Evolutionary conservation across 2,329 filamentous ascomycete species (phyloP).

Genomic region (Clarireedia paspali): DNA sequence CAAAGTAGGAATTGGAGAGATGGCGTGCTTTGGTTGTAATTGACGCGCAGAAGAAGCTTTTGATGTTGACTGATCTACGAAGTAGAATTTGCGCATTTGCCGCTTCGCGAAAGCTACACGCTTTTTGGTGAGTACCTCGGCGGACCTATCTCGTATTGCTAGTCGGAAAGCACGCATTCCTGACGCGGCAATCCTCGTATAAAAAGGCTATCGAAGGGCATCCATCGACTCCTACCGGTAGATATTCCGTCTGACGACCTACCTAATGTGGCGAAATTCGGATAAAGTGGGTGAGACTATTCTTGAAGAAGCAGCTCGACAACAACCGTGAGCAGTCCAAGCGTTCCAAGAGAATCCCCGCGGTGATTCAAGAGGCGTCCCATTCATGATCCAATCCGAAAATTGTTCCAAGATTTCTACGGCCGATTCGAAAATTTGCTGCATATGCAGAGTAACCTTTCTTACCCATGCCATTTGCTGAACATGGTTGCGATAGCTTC

Average conservation of each 20-base stretch:
- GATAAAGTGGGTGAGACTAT: neutral
- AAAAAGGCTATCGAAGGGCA: too few species aligned
- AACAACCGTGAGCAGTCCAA: neutral
- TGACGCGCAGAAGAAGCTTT: neutral
- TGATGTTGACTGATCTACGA: neutral
- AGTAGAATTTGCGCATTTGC: neutral
- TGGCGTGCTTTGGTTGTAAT: neutral
- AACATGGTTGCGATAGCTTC: neutral
- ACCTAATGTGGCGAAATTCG: neutral
- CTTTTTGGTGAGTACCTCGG: too few species aligned
- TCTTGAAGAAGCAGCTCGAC: conserved; percentile 2
- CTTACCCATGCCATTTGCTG: too few species aligned
- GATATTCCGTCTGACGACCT: neutral
- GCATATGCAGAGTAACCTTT: neutral
- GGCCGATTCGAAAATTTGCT: neutral
- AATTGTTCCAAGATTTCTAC: neutral
- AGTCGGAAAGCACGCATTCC: too few species aligned
- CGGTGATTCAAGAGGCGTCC: neutral
- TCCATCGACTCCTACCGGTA: neutral
- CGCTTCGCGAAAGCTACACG: too few species aligned
- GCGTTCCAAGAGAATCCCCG: neutral
- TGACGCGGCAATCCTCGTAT: too few species aligned
- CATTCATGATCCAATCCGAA: neutral
- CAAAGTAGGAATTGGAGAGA: conserved; percentile 14
- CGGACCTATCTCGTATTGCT: too few species aligned